A percentile compares a stretch with the other conserved stretches of the same genome.
Conservation (phyloP, 352 stramenopile genomes). For the Pythium myriotylum region DNA sequence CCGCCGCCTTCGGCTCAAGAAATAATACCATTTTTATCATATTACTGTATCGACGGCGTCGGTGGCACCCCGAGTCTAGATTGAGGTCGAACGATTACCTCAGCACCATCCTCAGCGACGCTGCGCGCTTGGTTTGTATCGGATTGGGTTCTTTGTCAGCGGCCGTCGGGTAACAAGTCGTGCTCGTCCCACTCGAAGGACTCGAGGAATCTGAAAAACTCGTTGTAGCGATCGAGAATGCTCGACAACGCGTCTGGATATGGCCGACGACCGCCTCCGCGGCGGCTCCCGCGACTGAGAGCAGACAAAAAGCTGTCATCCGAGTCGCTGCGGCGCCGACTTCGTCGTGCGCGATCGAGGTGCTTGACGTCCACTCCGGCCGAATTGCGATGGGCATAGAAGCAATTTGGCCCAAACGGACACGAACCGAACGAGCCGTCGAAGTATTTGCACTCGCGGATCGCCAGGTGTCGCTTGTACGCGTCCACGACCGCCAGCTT, state of each 20-base stretch:
- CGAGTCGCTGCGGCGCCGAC: slow-evolving; percentile 13
- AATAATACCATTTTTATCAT: slow-evolving; percentile 1
- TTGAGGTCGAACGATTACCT: too few relatives aligned
- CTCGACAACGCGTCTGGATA: slow-evolving; percentile 38
- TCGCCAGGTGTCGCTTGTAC: slow-evolving; percentile 75
- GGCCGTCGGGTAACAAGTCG: not conserved
- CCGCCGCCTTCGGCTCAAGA: too few relatives aligned
- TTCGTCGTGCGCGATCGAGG: slow-evolving; percentile 33
- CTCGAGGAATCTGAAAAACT: slow-evolving; percentile 71
- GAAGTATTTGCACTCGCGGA: slow-evolving; percentile 85
- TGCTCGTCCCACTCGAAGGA: slow-evolving; percentile 59
- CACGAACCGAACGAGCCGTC: slow-evolving; percentile 68
- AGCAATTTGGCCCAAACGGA: slow-evolving; percentile 71
- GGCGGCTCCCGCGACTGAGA: slow-evolving; percentile 6
- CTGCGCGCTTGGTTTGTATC: too few relatives aligned
- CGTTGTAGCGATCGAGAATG: slow-evolving; percentile 60
- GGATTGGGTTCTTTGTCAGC: not conserved
- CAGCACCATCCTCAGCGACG: too few relatives aligned
- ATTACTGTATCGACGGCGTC: too few relatives aligned
- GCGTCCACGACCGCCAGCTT: slow-evolving; percentile 59
- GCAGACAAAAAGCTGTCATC: not conserved
- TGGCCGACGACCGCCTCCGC: slow-evolving; percentile 17
- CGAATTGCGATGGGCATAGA: slow-evolving; percentile 73
- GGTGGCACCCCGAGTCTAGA: too few relatives aligned
- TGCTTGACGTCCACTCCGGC: slow-evolving; percentile 67